These are phyloP conservation scores for Huntiella bhutanensis DNA, from an alignment of 2,329 filamentous ascomycete genomes.

Conservation along the genomic window DNA sequence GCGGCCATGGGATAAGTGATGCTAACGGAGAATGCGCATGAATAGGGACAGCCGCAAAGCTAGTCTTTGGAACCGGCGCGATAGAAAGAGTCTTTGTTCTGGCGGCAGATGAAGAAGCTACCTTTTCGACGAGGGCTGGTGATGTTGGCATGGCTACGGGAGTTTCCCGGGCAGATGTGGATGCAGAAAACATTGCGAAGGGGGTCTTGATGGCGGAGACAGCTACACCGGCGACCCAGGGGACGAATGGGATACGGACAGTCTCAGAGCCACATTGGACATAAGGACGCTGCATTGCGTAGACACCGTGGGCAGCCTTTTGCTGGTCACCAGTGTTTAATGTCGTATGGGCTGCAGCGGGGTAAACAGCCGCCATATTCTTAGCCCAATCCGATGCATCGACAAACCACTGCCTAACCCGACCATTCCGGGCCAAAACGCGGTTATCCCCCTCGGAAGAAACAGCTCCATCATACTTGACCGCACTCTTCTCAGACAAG, in stretches of 20 bases:
- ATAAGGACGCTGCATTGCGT: conserved; percentile 9
- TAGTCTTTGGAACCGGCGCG: conserved; percentile 3
- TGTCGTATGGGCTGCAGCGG: conserved; percentile 6
- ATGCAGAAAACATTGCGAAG: conserved; percentile 1
- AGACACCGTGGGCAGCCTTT: conserved; percentile 5
- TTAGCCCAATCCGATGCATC: conserved; percentile 8
- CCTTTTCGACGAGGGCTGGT: conserved; percentile 9
- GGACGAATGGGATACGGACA: conserved; percentile 9
- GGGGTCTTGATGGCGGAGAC: conserved; percentile 9
- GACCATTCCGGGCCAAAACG: conserved; percentile 2
- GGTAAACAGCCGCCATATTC: conserved; percentile 10
- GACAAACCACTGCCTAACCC: conserved; percentile 8
- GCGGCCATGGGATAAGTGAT: conserved; percentile 3
- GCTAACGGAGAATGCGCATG: conserved; percentile 8
- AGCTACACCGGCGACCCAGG: conserved; percentile 6
- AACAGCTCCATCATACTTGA: conserved; percentile 5
- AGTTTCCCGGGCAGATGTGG: not conserved
- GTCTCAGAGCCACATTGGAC: conserved; percentile 9
- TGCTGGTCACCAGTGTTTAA: conserved; percentile 4
- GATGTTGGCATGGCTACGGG: conserved; percentile 5
- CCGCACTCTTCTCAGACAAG: not conserved
- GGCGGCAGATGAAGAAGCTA: conserved; percentile 7
- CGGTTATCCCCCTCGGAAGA: conserved; percentile 8
- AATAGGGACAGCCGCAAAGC: conserved; percentile 8
- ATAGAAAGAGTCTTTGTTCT: conserved; percentile 7